phyloP scores from a whole-genome alignment of 495 filamentous ascomycete genomes.

The Lasiosphaeria hispida region DNA sequence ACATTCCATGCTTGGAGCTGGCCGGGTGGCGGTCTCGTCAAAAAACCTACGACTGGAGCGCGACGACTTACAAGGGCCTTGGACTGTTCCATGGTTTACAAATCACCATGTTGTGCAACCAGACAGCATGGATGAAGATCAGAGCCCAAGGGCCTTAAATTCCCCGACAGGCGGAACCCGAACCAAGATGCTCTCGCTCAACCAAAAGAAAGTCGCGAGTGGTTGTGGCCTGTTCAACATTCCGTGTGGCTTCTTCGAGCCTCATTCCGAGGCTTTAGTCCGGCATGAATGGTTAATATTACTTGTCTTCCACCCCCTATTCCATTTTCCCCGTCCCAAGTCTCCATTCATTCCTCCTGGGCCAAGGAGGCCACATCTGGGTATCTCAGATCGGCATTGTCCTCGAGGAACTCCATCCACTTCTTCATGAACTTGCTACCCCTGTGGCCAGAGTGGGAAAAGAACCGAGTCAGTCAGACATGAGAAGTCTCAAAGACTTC shows the following conservation, averaged over 20 bases:
- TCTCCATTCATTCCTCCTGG: conserved; percentile 18
- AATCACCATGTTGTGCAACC: conserved; percentile 6
- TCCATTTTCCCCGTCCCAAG: background rate
- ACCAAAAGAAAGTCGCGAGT: background rate
- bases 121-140: conserved; percentile 2
- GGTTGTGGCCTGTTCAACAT: background rate
- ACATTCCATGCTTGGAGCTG: background rate
- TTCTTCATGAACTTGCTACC: conserved; percentile 77
- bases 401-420: conserved; percentile 89
- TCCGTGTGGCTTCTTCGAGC: background rate
- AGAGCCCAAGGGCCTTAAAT: conserved; percentile 3
- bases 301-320: background rate
- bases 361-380: conserved; percentile 63
- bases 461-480: conserved; percentile 15
- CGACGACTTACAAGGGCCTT: background rate
- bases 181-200: background rate
- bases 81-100: background rate
- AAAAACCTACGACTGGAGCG: no score
- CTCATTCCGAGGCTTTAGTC: background rate
- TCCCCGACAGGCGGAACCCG: conserved; percentile 9
- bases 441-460: conserved; percentile 41
- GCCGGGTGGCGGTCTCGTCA: background rate
- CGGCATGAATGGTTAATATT: background rate
- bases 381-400: conserved; percentile 80
- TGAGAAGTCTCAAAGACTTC: background rate